Conservation (phyloP, 1,284 basidiomycete species). For the Tremellales sp. region DNA sequence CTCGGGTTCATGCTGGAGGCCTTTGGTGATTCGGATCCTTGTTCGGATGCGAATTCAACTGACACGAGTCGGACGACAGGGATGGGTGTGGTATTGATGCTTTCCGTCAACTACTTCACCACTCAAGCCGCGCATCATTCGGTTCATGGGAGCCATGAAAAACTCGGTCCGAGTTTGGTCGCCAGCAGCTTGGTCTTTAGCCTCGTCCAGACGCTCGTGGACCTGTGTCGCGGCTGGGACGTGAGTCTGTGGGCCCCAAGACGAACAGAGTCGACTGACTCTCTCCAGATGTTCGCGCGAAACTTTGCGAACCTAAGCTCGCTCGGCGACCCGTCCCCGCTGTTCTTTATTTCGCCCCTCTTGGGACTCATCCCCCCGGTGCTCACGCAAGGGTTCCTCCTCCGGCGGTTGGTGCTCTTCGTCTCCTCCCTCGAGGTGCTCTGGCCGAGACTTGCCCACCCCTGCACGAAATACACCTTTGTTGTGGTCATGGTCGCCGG, state of each 20-base stretch:
- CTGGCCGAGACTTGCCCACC: constrained; percentile 21
- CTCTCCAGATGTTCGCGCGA: constrained; percentile 20
- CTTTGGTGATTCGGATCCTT: constrained; percentile 14
- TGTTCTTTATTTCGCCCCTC: constrained; percentile 28
- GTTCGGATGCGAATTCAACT: neutral
- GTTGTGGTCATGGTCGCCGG: neutral
- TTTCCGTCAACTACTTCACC: constrained; percentile 23
- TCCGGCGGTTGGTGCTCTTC: constrained; percentile 25
- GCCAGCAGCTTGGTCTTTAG: constrained; percentile 14
- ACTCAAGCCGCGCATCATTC: constrained; percentile 1
- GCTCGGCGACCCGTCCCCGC: constrained; percentile 13
- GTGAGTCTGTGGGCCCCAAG: constrained; percentile 16
- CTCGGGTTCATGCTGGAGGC: constrained; percentile 24
- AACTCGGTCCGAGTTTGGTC: constrained; percentile 15
- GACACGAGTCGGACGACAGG: constrained; percentile 7
- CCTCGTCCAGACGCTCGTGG: constrained; percentile 18
- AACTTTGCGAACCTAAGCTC: constrained; percentile 17
- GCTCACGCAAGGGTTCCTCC: constrained; percentile 27
- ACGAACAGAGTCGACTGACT: neutral
- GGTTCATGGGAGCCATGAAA: constrained; percentile 3
- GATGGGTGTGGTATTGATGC: constrained; percentile 28
- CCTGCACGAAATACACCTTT: constrained; percentile 11
- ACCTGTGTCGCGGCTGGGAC: constrained; percentile 22
- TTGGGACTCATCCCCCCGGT: constrained; percentile 24
- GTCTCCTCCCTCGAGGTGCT: constrained; percentile 20